phyloP scores from a whole-genome alignment of 2,329 filamentous ascomycete species.

The Cladophialophora bantiana region DNA sequence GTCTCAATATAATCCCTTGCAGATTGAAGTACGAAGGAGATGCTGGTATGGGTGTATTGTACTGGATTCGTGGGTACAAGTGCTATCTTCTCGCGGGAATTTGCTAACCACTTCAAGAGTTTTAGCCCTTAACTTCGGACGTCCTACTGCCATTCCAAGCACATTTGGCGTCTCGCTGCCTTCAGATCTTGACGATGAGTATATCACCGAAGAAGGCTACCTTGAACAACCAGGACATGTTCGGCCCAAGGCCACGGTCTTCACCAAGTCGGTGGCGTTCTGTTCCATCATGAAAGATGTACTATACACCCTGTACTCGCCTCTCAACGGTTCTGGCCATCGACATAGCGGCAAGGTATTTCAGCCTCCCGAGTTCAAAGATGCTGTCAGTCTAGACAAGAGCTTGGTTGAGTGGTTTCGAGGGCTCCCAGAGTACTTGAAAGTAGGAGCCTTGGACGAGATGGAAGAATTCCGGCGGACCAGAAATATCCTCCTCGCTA shows the following conservation, averaged over 20 bases:
- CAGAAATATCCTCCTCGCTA: slow-evolving; percentile 1
- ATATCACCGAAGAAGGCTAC: not conserved
- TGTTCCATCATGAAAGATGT: slow-evolving; percentile 5
- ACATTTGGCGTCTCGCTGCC: slow-evolving; percentile 2
- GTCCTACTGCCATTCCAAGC: slow-evolving; percentile 1
- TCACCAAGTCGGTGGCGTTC: slow-evolving; percentile 1
- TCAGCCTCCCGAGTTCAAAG: slow-evolving; percentile 2
- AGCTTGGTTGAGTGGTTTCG: slow-evolving; percentile 1
- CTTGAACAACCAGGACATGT: not conserved
- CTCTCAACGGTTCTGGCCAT: not conserved
- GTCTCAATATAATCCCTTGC: not conserved
- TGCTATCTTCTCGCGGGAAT: not conserved
- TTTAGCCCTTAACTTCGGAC: not conserved
- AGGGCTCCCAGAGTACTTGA: not conserved
- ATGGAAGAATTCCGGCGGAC: not conserved
- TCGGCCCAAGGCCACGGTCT: not conserved
- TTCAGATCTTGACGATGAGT: not conserved
- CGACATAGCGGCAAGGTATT: not conserved
- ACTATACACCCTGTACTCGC: not conserved
- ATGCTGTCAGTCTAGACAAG: not conserved
- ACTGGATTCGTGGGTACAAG: not conserved
- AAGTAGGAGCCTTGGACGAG: not conserved
- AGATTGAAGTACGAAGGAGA: slow-evolving; percentile 1
- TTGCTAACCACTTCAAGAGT: not conserved
- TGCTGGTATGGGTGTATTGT: slow-evolving; percentile 5